Percentiles rank a stretch among this genome's conserved stretches.
Conservation (phyloP, 305 asterid species). For the Nicotiana rustica region DNA sequence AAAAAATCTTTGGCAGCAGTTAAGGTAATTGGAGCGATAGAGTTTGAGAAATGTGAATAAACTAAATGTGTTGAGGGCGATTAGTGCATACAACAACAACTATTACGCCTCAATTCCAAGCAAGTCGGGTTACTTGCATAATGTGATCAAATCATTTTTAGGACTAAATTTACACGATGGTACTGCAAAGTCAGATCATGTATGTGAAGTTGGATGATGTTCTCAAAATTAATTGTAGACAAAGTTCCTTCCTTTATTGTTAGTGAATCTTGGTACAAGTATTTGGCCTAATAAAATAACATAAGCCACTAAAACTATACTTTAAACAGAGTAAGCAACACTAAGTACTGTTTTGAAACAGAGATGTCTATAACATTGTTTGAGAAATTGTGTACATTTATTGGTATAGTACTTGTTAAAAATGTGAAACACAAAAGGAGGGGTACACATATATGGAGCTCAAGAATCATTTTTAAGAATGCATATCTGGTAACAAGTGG, state of each 20-base stretch:
- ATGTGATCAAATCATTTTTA: not conserved
- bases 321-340: not conserved
- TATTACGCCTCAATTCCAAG: no score
- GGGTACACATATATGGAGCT: conserved; percentile 13
- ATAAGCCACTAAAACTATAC: not conserved
- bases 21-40: not conserved
- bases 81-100: not conserved
- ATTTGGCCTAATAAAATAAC: conserved; percentile 15
- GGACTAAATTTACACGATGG: not conserved
- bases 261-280: conserved; percentile 12
- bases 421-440: not conserved
- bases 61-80: not conserved
- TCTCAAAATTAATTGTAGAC: conserved; percentile 12
- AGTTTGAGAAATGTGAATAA: not conserved
- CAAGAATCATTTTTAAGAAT: not conserved
- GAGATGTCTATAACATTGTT: not conserved
- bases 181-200: not conserved
- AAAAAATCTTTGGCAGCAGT: not conserved
- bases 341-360: not conserved
- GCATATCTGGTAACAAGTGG: conserved; percentile 12
- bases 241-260: not conserved
- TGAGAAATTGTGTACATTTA: not conserved
- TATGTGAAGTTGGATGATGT: not conserved
- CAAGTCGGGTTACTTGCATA: not conserved
- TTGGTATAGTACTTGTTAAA: not conserved